Evolutionary conservation across 179 eudicot genomes (phyloP), one percentile per base, ranked within the genome.

Genomic region (Carnegiea gigantea): DNA sequence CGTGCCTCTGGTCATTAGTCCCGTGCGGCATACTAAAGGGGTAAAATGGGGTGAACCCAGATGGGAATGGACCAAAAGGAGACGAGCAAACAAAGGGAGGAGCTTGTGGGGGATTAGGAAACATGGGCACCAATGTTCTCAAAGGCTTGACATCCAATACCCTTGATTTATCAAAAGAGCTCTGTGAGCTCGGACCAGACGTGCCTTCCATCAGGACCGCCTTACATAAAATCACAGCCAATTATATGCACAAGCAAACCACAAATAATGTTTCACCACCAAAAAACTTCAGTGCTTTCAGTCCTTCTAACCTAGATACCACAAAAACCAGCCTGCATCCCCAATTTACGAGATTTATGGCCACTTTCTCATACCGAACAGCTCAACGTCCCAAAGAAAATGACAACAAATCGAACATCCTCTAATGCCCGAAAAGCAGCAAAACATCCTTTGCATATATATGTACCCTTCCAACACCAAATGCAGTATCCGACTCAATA

Each of bases 31-130:
- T 82, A 53, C 87, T 85, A 71, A 85, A 85, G 6, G 87, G 87
- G 79, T 85, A 85, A 79, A 85, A 85, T 3, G 87, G 87, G 70
- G 87, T 85, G 24, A 82, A 85, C 51, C 87, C 87, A 62, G 87
- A 82, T 48, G 87, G 87, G 10, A 85, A 82, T 13, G 87, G 87
- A 14, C 87, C 87, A 77, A 85, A 85, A 20, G 87, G 87, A 3
- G 87, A 76, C 1, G 87, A 85, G 77, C 85, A 85, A 33, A 85
- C 83, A 79, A 82, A 85, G 0, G 87, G 87, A 2, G 87, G 87
- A 62, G 81, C 87, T 77, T 85, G 87, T 20, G 87, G 87, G 77
- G 87, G 87, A 36, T 79, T 85, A 26, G 87, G 87, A 64, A 85
- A 85, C 81, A 85, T 78, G 57, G 87, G 87, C 46, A 82, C 85